Evolutionary conservation across 208 protist species (phyloP).

Genomic region (Blastocrithidia nonstop): DNA sequence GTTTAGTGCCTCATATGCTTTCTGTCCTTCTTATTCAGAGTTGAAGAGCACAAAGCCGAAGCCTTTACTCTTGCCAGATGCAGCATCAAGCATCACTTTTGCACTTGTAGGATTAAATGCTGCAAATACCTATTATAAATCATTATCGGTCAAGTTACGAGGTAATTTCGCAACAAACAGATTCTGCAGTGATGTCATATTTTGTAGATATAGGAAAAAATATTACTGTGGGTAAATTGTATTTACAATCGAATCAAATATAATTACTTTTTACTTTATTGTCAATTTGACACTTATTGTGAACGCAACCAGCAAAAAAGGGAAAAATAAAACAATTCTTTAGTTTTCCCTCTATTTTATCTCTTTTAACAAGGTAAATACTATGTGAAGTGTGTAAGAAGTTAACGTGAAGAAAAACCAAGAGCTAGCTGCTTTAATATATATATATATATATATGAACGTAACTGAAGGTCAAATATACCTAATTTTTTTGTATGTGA

Average conservation of each 20-base stretch:
- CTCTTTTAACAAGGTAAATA: not conserved
- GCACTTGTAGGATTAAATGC: conserved; percentile 78
- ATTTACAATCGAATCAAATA: too few species aligned
- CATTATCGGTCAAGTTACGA: conserved; percentile 57
- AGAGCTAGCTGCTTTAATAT: conserved; percentile 2
- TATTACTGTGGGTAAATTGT: too few species aligned
- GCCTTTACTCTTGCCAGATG: conserved; percentile 82
- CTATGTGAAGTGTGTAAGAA: not conserved
- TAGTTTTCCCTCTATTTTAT: not conserved
- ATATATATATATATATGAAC: conserved; percentile 4
- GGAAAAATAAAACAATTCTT: conserved; percentile 9
- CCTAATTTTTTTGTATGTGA: too few species aligned
- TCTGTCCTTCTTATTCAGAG: conserved; percentile 63
- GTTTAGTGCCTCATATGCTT: conserved; percentile 60
- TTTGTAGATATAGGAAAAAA: too few species aligned
- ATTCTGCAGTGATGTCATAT: conserved; percentile 84
- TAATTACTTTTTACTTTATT: conserved; percentile 3
- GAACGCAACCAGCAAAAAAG: conserved; percentile 6
- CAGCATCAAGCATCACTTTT: conserved; percentile 83
- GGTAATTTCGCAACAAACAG: conserved; percentile 94
- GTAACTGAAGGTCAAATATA: too few species aligned
- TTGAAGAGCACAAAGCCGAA: conserved; percentile 96
- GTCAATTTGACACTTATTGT: not conserved
- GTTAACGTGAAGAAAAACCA: not conserved
- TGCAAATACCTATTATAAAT: conserved; percentile 60